A percentile compares a stretch with the other conserved stretches of the same genome.
Evolutionary conservation across 768 basidiomycete genomes (phyloP).

Genomic region (Cystofilobasidium macerans): DNA sequence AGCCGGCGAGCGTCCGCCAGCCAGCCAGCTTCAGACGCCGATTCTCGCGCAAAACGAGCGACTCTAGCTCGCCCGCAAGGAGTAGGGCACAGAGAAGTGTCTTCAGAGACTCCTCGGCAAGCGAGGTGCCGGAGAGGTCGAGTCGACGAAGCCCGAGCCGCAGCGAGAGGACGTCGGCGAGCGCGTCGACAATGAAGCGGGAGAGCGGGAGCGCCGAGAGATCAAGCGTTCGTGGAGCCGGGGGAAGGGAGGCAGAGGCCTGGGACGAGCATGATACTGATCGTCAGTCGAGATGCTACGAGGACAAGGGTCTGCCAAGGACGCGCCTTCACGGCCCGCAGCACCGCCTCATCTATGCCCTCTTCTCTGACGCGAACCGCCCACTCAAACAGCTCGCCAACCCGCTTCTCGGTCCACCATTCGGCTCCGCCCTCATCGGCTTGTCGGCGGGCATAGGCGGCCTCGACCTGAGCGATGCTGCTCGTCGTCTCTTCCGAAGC

Average conservation of each 20-base stretch:
- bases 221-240: slow-evolving; percentile 65
- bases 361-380: slow-evolving; percentile 38
- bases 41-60: slow-evolving; percentile 78
- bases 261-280: not conserved
- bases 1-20: slow-evolving; percentile 69
- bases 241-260: slow-evolving; percentile 12
- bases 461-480: slow-evolving; percentile 17
- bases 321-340: slow-evolving; percentile 35
- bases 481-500: slow-evolving; percentile 46
- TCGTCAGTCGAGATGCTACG: slow-evolving; percentile 12
- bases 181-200: slow-evolving; percentile 56
- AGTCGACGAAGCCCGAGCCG: not conserved
- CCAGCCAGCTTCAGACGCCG: slow-evolving; percentile 62
- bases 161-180: slow-evolving; percentile 65
- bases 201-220: slow-evolving; percentile 70
- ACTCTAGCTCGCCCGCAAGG: slow-evolving; percentile 66
- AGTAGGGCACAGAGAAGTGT: slow-evolving; percentile 80
- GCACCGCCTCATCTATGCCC: slow-evolving; percentile 29
- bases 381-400: slow-evolving; percentile 66
- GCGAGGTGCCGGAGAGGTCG: not conserved
- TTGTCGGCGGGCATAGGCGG: slow-evolving; percentile 49
- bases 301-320: too few species aligned
- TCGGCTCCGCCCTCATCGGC: slow-evolving; percentile 58
- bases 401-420: slow-evolving; percentile 77
- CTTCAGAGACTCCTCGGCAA: slow-evolving; percentile 55